Conservation (phyloP, 2,329 filamentous ascomycete genomes). For the Boeremia exigua region DNA sequence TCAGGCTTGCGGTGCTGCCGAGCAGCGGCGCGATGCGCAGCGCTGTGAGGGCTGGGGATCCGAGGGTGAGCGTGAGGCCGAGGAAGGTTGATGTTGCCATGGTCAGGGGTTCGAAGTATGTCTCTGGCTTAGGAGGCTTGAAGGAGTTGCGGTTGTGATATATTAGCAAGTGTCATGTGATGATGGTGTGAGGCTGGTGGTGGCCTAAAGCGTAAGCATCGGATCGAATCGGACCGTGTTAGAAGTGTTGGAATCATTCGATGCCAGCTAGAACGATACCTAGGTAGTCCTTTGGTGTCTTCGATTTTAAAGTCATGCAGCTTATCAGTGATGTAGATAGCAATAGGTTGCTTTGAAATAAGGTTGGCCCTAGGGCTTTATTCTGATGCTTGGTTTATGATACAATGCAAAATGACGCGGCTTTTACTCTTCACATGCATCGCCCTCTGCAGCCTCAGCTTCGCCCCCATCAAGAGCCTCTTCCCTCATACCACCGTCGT, state of each 20-base stretch:
- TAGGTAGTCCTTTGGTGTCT: neutral
- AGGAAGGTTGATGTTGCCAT: constrained; percentile 10
- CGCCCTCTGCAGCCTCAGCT: constrained; percentile 35
- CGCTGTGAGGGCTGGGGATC: constrained; percentile 15
- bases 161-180: neutral
- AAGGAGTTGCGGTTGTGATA: neutral
- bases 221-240: neutral
- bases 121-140: neutral
- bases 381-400: neutral
- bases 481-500: constrained; percentile 46
- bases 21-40: constrained; percentile 34
- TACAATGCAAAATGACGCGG: neutral
- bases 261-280: neutral
- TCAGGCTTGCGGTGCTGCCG: constrained; percentile 30
- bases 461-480: constrained; percentile 40
- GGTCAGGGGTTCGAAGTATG: neutral
- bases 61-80: constrained; percentile 3
- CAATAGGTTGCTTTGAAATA: neutral
- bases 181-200: neutral
- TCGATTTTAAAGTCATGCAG: neutral
- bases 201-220: neutral
- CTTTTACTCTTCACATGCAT: constrained; percentile 27
- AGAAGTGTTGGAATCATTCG: neutral
- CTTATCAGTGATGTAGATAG: neutral
- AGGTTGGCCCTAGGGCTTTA: neutral